Evolutionary conservation across 495 filamentous ascomycete species (phyloP), one percentile per base, ranked within the genome.

Genomic region (Talaromyces proteolyticus): DNA sequence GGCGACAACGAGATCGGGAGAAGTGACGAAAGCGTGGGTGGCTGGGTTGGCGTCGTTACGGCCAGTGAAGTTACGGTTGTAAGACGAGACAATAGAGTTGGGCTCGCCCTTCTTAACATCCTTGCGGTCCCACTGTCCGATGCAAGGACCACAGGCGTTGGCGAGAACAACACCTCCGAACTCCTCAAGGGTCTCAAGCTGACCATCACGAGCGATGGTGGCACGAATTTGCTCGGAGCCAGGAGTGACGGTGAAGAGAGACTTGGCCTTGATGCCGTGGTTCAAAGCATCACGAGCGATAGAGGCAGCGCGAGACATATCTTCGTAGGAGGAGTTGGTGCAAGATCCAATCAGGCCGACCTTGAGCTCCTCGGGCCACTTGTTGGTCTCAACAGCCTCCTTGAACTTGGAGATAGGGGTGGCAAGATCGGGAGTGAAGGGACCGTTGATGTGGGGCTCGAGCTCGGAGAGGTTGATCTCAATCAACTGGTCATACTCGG

Each of bases 21-120:
- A 97, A 59, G 93, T 85, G 58, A 99, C 94, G 72, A 99, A 99
- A 53, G 92, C 87, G 76, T 97, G 93, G 52, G 93, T 99, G 44
- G 93, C 91, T 38, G 93, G 94, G 80, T 99, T 99, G 59, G 92
- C 93, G 61, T 98, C 93, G 73, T 98, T 98, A 72, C 93, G 91
- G 57, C 93, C 93, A 59, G 92, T 97, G 78, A 99, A 99, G 82
- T 99, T 99, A 73, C 93, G 90, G 82, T 95, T 95, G 82, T 95
- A 93, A 38, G 90, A 95, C 26, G 88, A 94, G 65, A 95, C 79
- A 70, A 96, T 96, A 16, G 90, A 92, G 82, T 98, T 98, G 57
- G 90, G 73, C 64, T 91, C 89, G 56, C 94, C 94, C 84, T 98
- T 97, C 80, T 91, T 89, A 34, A 96, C 89, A 56, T 97, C 92